Evolutionary conservation across 1,284 basidiomycete species (phyloP), one percentile per base, ranked within the genome.

Genomic region (Puccinia brachypodii): DNA sequence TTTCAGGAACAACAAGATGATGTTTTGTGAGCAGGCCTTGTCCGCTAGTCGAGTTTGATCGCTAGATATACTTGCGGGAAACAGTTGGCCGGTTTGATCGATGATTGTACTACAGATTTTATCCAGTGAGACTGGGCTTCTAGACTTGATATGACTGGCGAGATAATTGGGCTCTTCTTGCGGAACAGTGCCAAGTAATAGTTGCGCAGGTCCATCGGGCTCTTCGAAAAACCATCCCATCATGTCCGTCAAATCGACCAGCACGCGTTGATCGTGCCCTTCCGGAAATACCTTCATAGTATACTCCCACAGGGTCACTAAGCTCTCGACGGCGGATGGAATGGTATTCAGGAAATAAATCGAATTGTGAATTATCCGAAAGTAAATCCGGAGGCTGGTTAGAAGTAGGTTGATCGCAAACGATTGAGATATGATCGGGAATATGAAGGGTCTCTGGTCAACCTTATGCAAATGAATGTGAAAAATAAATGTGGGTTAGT

Each of bases 101-200:
- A 81, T 47, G 25, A 81, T 62, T n/a, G 71, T 36, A 33, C 58
- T 68, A 44, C 79, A 81, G 25, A 81, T 44, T 73, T 81, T 81
- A 64, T 81, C 79, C 19, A 81, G 53, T 14, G 71, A 74, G 56
- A 25, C 40, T 25, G 40, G 60, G 58, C 79, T 81, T 22, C 60
- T 44, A 33, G 56, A 50, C 44, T 81, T 73, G 33, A 74, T 53
- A 47, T 68, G 75, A 25, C 31, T 42, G 31, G 60, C 56, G 28
- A 81, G 79, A 68, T 73, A 40, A 33, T 38, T 68, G 47, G 38
- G 28, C 44, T 69, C 50, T 68, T 68, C 25, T 58, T 64, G 33
- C 2, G 47, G 44, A n/a, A 16, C 53, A 2, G 60, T 38, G 3
- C 22, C 42, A 47, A 38, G 66, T 14, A 60, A 4, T 31, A 69